Percentiles rank a stretch among this genome's conserved stretches.
phyloP scores from a whole-genome alignment of 2,329 filamentous ascomycete species.

The Stagonosporopsis vannaccii region DNA sequence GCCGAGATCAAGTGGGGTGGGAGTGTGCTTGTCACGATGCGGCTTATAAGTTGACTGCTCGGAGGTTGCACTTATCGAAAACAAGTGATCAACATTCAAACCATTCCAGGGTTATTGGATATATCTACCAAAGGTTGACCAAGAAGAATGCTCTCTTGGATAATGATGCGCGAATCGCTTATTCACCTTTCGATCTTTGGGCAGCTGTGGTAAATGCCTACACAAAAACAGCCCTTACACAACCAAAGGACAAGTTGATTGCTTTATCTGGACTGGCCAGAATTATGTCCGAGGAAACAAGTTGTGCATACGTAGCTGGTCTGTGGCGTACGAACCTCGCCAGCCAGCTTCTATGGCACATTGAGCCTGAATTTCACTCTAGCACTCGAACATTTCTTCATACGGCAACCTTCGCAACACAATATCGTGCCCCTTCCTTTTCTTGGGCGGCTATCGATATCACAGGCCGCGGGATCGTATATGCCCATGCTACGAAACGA shows the following conservation, averaged over 20 bases:
- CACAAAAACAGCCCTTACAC: background rate
- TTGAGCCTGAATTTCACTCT: background rate
- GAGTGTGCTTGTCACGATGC: constrained; percentile 23
- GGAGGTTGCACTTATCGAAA: background rate
- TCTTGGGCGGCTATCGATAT: constrained; percentile 30
- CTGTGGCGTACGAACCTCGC: background rate
- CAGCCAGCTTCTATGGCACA: background rate
- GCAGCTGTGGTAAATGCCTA: background rate
- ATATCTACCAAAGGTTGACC: background rate
- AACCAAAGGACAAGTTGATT: background rate
- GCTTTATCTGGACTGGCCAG: constrained; percentile 1
- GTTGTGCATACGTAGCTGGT: background rate
- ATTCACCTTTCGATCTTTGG: background rate
- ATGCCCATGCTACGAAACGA: background rate
- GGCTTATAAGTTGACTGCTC: background rate
- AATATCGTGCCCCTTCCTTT: constrained; percentile 24
- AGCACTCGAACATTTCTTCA: background rate
- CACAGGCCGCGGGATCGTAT: constrained; percentile 23
- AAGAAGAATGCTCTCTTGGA: background rate
- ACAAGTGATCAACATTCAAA: background rate
- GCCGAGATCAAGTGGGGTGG: constrained; percentile 28
- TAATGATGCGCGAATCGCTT: background rate
- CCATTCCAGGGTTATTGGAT: background rate
- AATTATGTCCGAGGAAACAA: background rate
- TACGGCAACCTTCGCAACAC: background rate